phyloP scores from a whole-genome alignment of 129 eudicot genomes.

The Daucus carota region DNA sequence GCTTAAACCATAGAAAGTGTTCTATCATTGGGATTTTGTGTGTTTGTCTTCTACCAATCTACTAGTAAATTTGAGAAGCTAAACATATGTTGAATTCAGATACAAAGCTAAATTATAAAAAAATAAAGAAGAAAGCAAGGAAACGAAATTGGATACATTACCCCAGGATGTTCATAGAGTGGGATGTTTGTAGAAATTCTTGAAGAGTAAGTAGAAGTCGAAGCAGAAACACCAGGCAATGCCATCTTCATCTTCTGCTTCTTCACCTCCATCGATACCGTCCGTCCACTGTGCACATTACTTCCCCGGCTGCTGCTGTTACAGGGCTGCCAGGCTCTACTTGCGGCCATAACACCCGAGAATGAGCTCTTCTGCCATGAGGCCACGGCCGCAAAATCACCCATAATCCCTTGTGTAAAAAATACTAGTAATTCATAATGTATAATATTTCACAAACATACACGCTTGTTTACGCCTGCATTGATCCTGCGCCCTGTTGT shows the following conservation, averaged over 20 bases:
- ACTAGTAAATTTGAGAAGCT: too few relatives aligned
- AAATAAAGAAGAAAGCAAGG: not conserved
- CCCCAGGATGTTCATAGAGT: constrained; percentile 62
- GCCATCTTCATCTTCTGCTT: constrained; percentile 2
- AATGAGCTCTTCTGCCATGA: not conserved
- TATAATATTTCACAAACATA: too few relatives aligned
- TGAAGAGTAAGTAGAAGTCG: constrained; percentile 52
- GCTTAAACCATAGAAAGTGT: not conserved
- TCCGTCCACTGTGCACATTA: not conserved
- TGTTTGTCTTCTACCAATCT: too few relatives aligned
- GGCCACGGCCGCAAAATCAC: not conserved
- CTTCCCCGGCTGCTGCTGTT: not conserved
- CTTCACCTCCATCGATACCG: not conserved
- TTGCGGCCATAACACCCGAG: not conserved
- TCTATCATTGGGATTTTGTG: too few relatives aligned
- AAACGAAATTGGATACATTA: constrained; percentile 11
- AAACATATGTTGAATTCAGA: not conserved
- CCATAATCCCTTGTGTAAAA: not conserved
- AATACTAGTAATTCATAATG: not conserved
- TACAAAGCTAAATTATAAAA: not conserved
- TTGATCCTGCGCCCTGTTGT: not conserved
- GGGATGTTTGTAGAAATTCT: constrained; percentile 64
- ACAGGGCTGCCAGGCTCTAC: not conserved
- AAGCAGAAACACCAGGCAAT: constrained; percentile 26
- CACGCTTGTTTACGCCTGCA: not conserved